These are phyloP conservation scores for Litsea cubeba DNA, from an alignment of 164 flowering plant genomes.

Conservation along the genomic window DNA sequence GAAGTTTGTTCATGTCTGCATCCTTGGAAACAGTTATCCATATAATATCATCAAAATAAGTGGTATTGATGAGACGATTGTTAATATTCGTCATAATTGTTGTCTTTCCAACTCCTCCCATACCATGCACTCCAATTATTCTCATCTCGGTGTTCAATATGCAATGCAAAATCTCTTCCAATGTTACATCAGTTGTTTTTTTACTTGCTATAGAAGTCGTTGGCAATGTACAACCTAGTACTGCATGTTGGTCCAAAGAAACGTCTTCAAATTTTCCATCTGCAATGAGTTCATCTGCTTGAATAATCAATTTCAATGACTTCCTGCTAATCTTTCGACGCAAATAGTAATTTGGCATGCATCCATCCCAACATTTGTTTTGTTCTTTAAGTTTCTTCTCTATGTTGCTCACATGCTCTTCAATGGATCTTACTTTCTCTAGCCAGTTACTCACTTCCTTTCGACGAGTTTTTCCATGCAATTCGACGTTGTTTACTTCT, in stretches of 20 bases:
- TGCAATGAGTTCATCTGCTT: not conserved
- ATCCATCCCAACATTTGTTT: no score
- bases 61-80: not conserved
- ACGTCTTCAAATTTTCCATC: not conserved
- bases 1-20: not conserved
- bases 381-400: no score
- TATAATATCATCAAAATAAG: not conserved
- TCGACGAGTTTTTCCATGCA: no score
- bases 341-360: no score
- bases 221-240: not conserved
- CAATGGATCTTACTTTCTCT: no score
- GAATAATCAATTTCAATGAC: not conserved
- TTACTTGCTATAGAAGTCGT: no score
- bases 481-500: no score
- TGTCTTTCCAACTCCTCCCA: not conserved
- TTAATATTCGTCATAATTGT: not conserved
- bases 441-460: no score
- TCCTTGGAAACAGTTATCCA: not conserved
- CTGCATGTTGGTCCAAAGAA: not conserved
- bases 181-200: not conserved
- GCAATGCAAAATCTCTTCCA: not conserved
- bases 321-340: no score
- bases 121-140: not conserved
- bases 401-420: no score
- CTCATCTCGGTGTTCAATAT: not conserved